Evolutionary conservation across 176 grass and related monocot species (phyloP).

Genomic region (Musa itinerans): DNA sequence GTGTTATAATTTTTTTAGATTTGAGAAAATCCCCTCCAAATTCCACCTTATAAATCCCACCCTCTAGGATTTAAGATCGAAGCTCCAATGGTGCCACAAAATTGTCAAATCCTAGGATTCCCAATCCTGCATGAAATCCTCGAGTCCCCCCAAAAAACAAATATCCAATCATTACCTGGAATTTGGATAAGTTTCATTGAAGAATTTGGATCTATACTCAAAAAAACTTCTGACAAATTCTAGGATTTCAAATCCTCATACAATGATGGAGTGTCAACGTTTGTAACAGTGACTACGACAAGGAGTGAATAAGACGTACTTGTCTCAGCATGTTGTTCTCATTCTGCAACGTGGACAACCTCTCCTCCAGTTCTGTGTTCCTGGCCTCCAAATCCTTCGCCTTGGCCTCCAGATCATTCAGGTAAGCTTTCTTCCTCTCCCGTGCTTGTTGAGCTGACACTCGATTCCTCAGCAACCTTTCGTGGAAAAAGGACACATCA

Average conservation of each 20-base stretch:
- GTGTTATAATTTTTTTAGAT: too few relatives aligned
- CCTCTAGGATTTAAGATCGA: too few relatives aligned
- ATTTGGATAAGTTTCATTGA: neutral
- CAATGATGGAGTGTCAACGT: neutral
- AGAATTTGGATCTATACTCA: neutral
- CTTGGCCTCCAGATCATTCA: conserved; percentile 14
- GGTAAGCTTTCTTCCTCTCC: conserved; percentile 23
- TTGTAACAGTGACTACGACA: neutral
- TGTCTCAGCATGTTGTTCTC: conserved; percentile 25
- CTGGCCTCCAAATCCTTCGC: conserved; percentile 11
- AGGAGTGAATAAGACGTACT: neutral
- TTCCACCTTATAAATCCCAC: too few relatives aligned
- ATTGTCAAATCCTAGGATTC: too few relatives aligned
- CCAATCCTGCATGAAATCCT: too few relatives aligned
- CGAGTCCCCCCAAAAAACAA: too few relatives aligned
- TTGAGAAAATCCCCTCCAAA: too few relatives aligned
- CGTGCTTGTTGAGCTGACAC: conserved; percentile 24
- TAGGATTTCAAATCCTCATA: neutral
- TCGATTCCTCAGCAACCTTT: conserved; percentile 24
- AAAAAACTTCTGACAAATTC: neutral
- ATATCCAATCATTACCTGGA: neutral
- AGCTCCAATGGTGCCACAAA: too few relatives aligned
- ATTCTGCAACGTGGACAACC: conserved; percentile 15
- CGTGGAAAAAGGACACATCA: neutral
- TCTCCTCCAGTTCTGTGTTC: conserved; percentile 18